Evolutionary conservation across 75 land plant genomes (phyloP).

Genomic region (Sequoiadendron giganteum): DNA sequence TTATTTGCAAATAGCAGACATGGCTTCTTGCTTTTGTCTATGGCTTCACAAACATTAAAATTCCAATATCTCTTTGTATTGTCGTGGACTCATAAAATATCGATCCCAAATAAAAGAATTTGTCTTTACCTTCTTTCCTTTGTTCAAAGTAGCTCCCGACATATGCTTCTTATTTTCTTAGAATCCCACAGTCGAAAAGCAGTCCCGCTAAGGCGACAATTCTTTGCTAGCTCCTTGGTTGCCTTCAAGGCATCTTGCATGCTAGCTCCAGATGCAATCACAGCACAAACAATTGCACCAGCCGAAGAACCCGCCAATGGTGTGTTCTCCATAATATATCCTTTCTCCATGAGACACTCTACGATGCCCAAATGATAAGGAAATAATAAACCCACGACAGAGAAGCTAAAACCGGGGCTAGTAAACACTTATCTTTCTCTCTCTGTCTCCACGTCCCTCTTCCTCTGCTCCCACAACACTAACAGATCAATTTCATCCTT

Average conservation of each 20-base stretch:
- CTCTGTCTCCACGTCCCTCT: conserved; percentile 66
- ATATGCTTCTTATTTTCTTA: too few species aligned
- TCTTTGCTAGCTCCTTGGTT: conserved; percentile 81
- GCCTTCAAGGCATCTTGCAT: conserved; percentile 79
- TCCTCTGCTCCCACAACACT: conserved; percentile 64
- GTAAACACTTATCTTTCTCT: conserved; percentile 35
- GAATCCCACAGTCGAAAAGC: conserved; percentile 40
- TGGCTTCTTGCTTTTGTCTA: too few species aligned
- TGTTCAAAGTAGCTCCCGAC: too few species aligned
- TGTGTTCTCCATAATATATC: conserved; percentile 92
- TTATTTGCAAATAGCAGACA: too few species aligned
- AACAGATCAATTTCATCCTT: conserved; percentile 30
- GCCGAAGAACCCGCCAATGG: conserved; percentile 98
- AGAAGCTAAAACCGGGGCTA: conserved; percentile 95
- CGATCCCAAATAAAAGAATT: too few species aligned
- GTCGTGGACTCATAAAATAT: too few species aligned
- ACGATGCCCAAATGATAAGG: conserved; percentile 99
- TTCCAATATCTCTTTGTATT: too few species aligned
- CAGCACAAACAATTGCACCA: conserved; percentile 94
- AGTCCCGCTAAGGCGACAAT: conserved; percentile 86
- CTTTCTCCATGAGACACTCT: conserved; percentile 71
- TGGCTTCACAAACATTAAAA: too few species aligned
- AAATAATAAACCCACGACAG: conserved; percentile 94
- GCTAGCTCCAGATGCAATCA: conserved; percentile 83
- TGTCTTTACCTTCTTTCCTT: too few species aligned